These are phyloP conservation scores for Trypanosoma rangeli DNA, from an alignment of 208 protist species.

Conservation along the genomic window DNA sequence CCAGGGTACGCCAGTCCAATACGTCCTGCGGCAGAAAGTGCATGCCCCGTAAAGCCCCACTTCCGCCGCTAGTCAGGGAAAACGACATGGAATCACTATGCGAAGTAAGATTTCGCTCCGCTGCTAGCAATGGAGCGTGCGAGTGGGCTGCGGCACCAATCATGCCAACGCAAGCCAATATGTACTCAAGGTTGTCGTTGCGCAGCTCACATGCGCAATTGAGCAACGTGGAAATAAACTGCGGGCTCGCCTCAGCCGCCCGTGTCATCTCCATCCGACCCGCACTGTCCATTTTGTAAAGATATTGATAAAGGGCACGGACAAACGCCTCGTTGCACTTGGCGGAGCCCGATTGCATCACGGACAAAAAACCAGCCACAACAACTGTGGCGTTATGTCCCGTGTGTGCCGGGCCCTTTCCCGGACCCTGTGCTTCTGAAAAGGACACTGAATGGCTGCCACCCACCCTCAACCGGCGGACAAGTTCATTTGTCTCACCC, in stretches of 20 bases:
- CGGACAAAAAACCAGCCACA: constrained; percentile 55
- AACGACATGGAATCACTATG: neutral
- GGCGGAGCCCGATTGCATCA: constrained; percentile 66
- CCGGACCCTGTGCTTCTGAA: neutral
- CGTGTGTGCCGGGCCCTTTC: neutral
- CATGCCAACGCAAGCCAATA: constrained; percentile 72
- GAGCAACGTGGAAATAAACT: constrained; percentile 64
- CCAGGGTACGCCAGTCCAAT: constrained; percentile 68
- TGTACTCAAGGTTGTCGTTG: constrained; percentile 49
- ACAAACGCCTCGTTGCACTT: constrained; percentile 83
- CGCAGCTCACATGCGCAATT: constrained; percentile 57
- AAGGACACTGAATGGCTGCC: neutral
- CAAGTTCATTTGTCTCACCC: constrained; percentile 45
- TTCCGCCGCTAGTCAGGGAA: neutral
- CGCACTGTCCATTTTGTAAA: constrained; percentile 34
- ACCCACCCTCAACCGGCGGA: constrained; percentile 26
- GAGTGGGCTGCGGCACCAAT: constrained; percentile 60
- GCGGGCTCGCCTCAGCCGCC: constrained; percentile 42
- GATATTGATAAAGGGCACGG: constrained; percentile 64
- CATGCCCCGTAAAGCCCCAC: neutral
- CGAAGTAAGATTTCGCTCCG: neutral
- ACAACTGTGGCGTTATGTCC: constrained; percentile 26
- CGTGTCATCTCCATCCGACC: constrained; percentile 47
- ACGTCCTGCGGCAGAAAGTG: constrained; percentile 30
- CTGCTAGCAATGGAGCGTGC: neutral